A percentile compares a stretch with the other conserved stretches of the same genome.
phyloP scores from a whole-genome alignment of 371 early-diverging fungal genomes.

The Sporodiniella umbellata region DNA sequence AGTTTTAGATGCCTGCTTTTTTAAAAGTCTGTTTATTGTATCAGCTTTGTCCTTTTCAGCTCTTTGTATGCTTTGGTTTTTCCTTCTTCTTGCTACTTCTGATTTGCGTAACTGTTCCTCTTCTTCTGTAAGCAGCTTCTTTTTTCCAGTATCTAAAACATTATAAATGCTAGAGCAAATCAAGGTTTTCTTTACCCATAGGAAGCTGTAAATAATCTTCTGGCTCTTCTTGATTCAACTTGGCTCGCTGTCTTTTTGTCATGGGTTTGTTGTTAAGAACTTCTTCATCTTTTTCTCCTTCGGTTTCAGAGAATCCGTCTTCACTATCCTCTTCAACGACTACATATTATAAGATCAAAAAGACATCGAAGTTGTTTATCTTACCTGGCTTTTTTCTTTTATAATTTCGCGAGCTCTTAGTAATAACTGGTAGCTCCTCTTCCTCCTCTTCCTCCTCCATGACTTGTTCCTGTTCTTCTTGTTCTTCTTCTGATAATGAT shows the following conservation, averaged over 20 bases:
- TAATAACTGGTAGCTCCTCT: conserved; percentile 21
- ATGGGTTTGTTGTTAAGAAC: conserved; percentile 48
- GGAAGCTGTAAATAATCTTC: conserved; percentile 71
- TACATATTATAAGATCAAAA: neutral
- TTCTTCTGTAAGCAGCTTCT: conserved; percentile 61
- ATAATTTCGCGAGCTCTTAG: conserved; percentile 4
- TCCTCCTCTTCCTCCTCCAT: conserved; percentile 31
- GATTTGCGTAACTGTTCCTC: conserved; percentile 67
- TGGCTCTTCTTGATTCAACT: conserved; percentile 50
- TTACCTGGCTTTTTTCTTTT: conserved; percentile 33
- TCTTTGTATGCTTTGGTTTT: conserved; percentile 73
- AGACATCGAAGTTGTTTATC: neutral
- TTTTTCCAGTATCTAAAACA: conserved; percentile 50
- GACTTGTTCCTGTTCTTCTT: conserved; percentile 26
- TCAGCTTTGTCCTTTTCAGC: conserved; percentile 77
- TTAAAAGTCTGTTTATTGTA: conserved; percentile 70
- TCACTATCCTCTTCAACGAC: conserved; percentile 8
- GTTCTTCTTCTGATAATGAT: conserved; percentile 28
- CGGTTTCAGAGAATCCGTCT: neutral
- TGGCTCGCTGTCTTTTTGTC: conserved; percentile 74
- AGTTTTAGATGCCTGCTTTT: conserved; percentile 74
- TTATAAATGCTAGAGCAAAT: no score
- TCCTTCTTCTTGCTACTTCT: conserved; percentile 72
- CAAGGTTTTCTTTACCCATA: conserved; percentile 44
- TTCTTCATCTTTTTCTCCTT: conserved; percentile 43